A percentile compares a stretch with the other conserved stretches of the same genome.
These are phyloP conservation scores for Brassica juncea DNA, from an alignment of 345 rosid species.

Conservation along the genomic window DNA sequence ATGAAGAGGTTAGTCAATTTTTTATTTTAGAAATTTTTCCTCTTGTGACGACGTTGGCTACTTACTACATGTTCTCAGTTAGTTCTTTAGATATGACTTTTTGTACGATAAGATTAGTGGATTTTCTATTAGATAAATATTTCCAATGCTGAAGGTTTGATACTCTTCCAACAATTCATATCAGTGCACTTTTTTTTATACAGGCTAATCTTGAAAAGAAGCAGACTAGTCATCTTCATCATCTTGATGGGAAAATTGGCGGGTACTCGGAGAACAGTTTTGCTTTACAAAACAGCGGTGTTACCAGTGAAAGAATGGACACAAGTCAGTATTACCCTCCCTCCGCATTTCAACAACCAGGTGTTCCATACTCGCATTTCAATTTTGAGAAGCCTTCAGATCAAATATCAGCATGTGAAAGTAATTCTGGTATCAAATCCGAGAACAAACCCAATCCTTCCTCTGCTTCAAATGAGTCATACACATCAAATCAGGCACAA, in stretches of 20 bases:
- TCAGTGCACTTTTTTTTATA: slow-evolving; percentile 22
- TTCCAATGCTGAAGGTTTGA: neutral
- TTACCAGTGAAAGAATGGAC: slow-evolving; percentile 43
- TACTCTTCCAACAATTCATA: slow-evolving; percentile 8
- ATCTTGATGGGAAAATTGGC: slow-evolving; percentile 49
- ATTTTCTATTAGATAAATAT: neutral
- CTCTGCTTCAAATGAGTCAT: slow-evolving; percentile 52
- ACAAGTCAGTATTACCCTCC: slow-evolving; percentile 40
- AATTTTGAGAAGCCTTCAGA: slow-evolving; percentile 46
- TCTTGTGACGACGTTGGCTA: slow-evolving; percentile 20
- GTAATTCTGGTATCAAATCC: slow-evolving; percentile 52
- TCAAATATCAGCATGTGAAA: slow-evolving; percentile 53
- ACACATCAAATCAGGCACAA: slow-evolving; percentile 60
- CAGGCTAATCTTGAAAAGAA: slow-evolving; percentile 52
- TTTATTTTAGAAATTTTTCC: neutral
- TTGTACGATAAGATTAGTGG: neutral
- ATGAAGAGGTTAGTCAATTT: slow-evolving; percentile 53
- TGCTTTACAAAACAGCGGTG: slow-evolving; percentile 42
- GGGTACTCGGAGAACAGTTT: slow-evolving; percentile 48
- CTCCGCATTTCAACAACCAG: slow-evolving; percentile 29
- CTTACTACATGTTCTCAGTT: neutral
- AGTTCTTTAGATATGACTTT: neutral
- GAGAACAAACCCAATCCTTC: slow-evolving; percentile 50
- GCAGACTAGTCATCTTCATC: slow-evolving; percentile 47
- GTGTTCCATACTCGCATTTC: slow-evolving; percentile 39